Percentiles rank a stretch among this genome's conserved stretches.
Evolutionary conservation across 805 yeast genomes (phyloP).

Genomic region (Wickerhamomyces silvicola): DNA sequence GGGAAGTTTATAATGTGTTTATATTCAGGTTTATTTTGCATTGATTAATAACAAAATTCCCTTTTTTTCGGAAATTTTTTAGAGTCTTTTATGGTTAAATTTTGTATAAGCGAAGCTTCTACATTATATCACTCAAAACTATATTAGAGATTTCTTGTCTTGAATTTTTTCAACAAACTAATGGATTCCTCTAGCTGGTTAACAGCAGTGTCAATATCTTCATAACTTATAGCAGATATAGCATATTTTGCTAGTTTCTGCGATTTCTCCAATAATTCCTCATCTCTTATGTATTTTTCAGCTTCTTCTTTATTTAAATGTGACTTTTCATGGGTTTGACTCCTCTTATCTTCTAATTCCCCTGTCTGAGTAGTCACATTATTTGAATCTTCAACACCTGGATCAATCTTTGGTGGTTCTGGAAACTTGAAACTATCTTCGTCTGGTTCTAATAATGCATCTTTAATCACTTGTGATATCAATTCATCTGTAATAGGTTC

Average conservation of each 20-base stretch:
- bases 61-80: too few relatives aligned
- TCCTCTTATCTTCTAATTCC: too few relatives aligned
- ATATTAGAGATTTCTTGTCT: slow-evolving; percentile 13
- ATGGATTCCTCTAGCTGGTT: slow-evolving; percentile 6
- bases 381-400: slow-evolving; percentile 1
- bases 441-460: slow-evolving; percentile 4
- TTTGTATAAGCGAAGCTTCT: too few relatives aligned
- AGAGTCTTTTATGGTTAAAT: too few relatives aligned
- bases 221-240: slow-evolving; percentile 67
- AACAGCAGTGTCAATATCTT: slow-evolving; percentile 58
- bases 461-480: slow-evolving; percentile 5
- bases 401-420: slow-evolving; percentile 5
- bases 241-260: slow-evolving; percentile 67
- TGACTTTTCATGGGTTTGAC: not conserved
- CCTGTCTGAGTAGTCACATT: too few relatives aligned
- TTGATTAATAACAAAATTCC: too few relatives aligned
- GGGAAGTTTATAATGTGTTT: too few relatives aligned
- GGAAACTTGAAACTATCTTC: slow-evolving; percentile 7
- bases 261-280: slow-evolving; percentile 33
- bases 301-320: slow-evolving; percentile 14
- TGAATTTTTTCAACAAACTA: slow-evolving; percentile 9
- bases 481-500: slow-evolving; percentile 7
- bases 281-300: slow-evolving; percentile 24
- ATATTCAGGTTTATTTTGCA: too few relatives aligned
- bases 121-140: not conserved